Conservation (phyloP, 208 protist species). For the Angomonas ambiguus region DNA sequence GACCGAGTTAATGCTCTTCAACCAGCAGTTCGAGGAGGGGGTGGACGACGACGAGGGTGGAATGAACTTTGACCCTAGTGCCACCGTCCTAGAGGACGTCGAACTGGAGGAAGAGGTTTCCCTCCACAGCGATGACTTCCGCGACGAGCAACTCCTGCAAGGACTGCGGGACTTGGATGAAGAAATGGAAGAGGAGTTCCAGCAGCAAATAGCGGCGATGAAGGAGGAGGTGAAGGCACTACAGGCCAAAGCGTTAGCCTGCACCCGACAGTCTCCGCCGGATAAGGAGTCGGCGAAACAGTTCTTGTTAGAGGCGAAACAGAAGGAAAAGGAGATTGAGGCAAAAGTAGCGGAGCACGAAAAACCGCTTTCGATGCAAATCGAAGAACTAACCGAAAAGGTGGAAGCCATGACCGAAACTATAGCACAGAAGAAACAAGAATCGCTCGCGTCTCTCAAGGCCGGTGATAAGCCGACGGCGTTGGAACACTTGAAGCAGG, state of each 20-base stretch:
- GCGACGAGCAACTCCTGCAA: constrained; percentile 31
- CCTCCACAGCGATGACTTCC: constrained; percentile 35
- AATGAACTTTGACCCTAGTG: background rate
- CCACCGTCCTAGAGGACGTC: constrained; percentile 11
- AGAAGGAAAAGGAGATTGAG: constrained; percentile 26
- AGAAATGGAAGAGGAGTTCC: constrained; percentile 32
- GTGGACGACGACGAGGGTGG: constrained; percentile 12
- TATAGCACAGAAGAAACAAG: constrained; percentile 27
- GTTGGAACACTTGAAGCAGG: constrained; percentile 29
- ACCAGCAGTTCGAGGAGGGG: constrained; percentile 7
- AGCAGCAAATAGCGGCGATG: constrained; percentile 18
- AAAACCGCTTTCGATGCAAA: constrained; percentile 22
- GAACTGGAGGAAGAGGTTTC: constrained; percentile 27
- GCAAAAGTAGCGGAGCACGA: constrained; percentile 19
- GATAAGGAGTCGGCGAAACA: constrained; percentile 24
- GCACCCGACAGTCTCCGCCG: constrained; percentile 13
- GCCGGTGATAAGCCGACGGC: constrained; percentile 30
- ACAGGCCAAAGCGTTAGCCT: constrained; percentile 17
- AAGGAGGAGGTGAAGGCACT: constrained; percentile 16
- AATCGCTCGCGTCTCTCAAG: constrained; percentile 21
- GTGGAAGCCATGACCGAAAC: constrained; percentile 21
- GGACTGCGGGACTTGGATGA: constrained; percentile 33
- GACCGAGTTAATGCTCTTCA: constrained; percentile 12
- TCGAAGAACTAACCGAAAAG: constrained; percentile 19
- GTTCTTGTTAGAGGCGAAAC: constrained; percentile 10